Conservation (phyloP, 1,139 yeast genomes). For the Debaryomyces singareniensis region DNA sequence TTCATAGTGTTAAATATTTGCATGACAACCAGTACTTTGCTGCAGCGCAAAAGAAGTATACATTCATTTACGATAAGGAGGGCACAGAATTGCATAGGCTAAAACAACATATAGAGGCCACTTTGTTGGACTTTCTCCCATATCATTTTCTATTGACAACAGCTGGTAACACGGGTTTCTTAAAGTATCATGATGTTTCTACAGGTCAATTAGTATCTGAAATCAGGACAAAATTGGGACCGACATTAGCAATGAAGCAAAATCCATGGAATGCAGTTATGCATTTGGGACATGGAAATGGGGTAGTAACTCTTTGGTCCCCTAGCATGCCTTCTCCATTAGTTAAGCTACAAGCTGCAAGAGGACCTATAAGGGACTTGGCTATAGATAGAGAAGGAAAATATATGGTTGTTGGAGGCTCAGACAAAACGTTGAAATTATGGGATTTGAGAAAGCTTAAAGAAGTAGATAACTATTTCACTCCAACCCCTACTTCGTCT, state of each 20-base stretch:
- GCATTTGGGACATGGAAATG: slow-evolving; percentile 91
- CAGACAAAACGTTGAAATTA: slow-evolving; percentile 76
- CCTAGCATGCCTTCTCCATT: slow-evolving; percentile 85
- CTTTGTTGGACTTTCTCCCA: slow-evolving; percentile 80
- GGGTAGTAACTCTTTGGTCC: slow-evolving; percentile 90
- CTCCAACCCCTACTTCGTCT: slow-evolving; percentile 85
- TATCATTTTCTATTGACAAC: slow-evolving; percentile 85
- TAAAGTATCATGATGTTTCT: slow-evolving; percentile 92
- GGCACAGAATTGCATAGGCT: slow-evolving; percentile 91
- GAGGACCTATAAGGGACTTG: slow-evolving; percentile 83
- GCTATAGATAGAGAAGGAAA: slow-evolving; percentile 90
- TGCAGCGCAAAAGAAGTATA: slow-evolving; percentile 92
- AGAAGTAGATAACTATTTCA: slow-evolving; percentile 63
- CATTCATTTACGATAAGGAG: slow-evolving; percentile 83
- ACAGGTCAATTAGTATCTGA: slow-evolving; percentile 87
- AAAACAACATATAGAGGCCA: slow-evolving; percentile 83
- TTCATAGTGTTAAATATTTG: slow-evolving; percentile 80
- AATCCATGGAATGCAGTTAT: slow-evolving; percentile 95
- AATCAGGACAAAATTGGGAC: slow-evolving; percentile 80
- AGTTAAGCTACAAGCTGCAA: slow-evolving; percentile 70
- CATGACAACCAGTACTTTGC: slow-evolving; percentile 94
- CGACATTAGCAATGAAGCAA: slow-evolving; percentile 80
- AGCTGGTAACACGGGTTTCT: slow-evolving; percentile 81
- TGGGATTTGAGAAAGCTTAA: slow-evolving; percentile 91
- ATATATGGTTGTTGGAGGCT: slow-evolving; percentile 91